Evolutionary conservation across 2,329 filamentous ascomycete genomes (phyloP).

Genomic region (Aspergillus latus): DNA sequence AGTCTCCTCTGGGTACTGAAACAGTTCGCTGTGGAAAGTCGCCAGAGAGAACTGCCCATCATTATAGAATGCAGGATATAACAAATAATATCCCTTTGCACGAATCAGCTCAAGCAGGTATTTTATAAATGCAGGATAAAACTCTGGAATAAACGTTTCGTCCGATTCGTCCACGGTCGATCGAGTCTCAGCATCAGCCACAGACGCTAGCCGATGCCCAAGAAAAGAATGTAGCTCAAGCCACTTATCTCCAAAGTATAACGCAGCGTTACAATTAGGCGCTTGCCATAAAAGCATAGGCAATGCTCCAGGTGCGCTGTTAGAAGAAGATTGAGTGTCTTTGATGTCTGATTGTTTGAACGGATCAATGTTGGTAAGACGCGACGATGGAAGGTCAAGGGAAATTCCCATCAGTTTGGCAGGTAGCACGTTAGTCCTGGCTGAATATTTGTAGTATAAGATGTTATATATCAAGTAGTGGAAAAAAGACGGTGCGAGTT

Average conservation of each 20-base stretch:
- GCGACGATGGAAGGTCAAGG: conserved; percentile 66
- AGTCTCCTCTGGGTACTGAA: conserved; percentile 69
- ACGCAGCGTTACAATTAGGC: conserved; percentile 75
- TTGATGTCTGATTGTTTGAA: conserved; percentile 51
- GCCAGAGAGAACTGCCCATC: conserved; percentile 57
- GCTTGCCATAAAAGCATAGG: conserved; percentile 80
- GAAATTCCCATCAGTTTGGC: conserved; percentile 73
- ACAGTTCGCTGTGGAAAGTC: conserved; percentile 74
- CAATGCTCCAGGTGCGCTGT: conserved; percentile 29
- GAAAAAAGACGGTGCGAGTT: conserved; percentile 78
- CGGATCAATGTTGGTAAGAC: conserved; percentile 57
- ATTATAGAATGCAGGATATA: conserved; percentile 67
- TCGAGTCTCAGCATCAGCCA: conserved; percentile 21
- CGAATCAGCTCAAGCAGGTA: conserved; percentile 74
- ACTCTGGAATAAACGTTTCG: conserved; percentile 64
- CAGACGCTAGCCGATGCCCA: conserved; percentile 56
- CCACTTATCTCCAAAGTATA: conserved; percentile 87
- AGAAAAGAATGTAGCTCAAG: conserved; percentile 79
- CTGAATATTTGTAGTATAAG: conserved; percentile 74
- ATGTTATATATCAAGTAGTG: conserved; percentile 80
- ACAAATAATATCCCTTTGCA: conserved; percentile 71
- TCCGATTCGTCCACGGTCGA: conserved; percentile 9
- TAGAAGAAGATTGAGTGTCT: background rate
- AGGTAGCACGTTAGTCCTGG: conserved; percentile 43
- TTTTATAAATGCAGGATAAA: conserved; percentile 74